Evolutionary conservation across 2,329 filamentous ascomycete species (phyloP), one percentile per base, ranked within the genome.

Genomic region (Colletotrichum eremochloae): DNA sequence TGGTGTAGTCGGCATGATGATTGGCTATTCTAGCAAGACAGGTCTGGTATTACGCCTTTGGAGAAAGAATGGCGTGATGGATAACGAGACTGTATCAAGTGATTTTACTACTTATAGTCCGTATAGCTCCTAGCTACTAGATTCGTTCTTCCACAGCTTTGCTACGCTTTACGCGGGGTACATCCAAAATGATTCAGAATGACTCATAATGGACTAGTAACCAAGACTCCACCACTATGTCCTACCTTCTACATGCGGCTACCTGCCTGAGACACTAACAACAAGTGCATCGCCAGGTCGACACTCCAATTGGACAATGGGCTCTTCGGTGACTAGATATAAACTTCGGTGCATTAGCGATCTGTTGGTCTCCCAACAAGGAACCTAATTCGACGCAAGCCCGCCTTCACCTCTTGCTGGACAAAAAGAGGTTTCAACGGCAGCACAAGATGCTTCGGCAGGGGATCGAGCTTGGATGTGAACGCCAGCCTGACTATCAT

Each of bases 1-100:
- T 20, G 36, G 3, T 7, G 36, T 42, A 5, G 71, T 66, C 33
- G 74, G 57, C 68, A 76, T 75, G 24, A 60, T 42, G 68, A 33
- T 38, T 20, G 61, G 14, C 55, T 58, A 7, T 29, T 20, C 14
- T 53, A 12, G 9, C 9, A 48, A 48, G 46, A 53, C 33, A 29
- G n/a, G 48, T 6, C 33, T 6, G 33, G 24, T 63, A 11, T 63
- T 42, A 48, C 40, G n/a, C 11, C 5, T 53, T 40, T 9, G 1
- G 6, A n/a, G 48, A 11, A 9, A 42, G 33, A 53, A 63, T 63
- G 61, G 36, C 48, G 61, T 53, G 61, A 33, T 53, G 48, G 3
- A 20, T n/a, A 4, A 18, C 2, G 15, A 8, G 8, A 53, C 12
- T 53, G 1, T 50, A 12, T 24, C 20, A 24, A 50, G 29, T 33